Conservation (phyloP, 495 filamentous ascomycete genomes). For the Daldinia vernicosa region DNA sequence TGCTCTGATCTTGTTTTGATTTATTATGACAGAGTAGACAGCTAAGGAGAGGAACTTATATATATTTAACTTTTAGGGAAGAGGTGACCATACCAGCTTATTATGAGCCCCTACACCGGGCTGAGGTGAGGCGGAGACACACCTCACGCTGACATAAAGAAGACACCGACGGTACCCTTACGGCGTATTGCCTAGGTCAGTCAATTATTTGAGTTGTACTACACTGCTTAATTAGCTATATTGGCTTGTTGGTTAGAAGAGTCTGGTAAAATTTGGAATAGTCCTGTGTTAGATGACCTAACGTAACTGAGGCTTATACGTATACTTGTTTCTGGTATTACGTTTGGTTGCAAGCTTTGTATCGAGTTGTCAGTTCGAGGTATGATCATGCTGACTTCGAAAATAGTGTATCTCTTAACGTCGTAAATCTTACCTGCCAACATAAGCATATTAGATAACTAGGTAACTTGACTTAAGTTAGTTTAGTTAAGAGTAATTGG, state of each 20-base stretch:
- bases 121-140: conserved; percentile 30
- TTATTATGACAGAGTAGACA: background rate
- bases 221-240: background rate
- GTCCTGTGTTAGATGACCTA: conserved; percentile 1
- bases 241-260: background rate
- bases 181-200: background rate
- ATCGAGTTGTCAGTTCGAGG: background rate
- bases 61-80: background rate
- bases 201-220: background rate
- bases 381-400: conserved; percentile 15
- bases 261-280: background rate
- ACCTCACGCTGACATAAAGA: conserved; percentile 14
- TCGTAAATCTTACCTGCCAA: conserved; percentile 14
- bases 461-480: background rate
- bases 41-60: conserved; percentile 6
- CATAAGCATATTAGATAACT: conserved; percentile 8
- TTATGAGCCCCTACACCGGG: background rate
- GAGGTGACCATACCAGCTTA: background rate
- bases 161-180: background rate
- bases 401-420: conserved; percentile 7
- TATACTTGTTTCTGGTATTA: background rate
- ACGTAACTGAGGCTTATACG: background rate
- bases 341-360: background rate
- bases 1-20: background rate
- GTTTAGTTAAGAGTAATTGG: background rate